Base-by-base conservation (phyloP, 2,329 filamentous ascomycete genomes). In the Alternaria ethzedia region DNA sequence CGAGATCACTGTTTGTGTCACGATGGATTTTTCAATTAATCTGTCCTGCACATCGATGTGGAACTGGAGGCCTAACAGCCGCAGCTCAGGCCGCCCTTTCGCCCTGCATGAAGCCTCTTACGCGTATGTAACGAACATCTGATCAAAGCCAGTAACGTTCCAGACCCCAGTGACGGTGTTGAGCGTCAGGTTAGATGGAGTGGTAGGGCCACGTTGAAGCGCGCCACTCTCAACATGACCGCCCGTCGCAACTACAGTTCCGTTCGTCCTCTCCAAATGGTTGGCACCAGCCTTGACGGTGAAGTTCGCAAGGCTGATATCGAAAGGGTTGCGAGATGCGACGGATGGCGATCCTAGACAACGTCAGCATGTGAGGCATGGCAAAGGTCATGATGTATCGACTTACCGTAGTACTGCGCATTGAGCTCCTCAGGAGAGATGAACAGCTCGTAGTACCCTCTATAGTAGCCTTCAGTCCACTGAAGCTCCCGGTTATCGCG, bases 381-480 rank as follows among this genome's bases (percentile, higher is more conserved):
- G 30, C 15, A 32, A 32, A 32, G 30, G 13, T 32, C 4, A 32
- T 32, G 13, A 32, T 32, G 30, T 32, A 8, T 32, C 13, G 13
- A 21, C 75, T 83, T 77, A 69, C 88, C 90, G 68, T 88, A 93
- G 78, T 86, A 93, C 12, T 83, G 82, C 0, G 90, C 90, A 17
- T 85, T 81, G 8, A 90, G 82, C 56, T 84, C 79, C 11, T 88
- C 82, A 11, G 86, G 83, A 0, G 65, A 65, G 51, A 91, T 81
- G 45, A 85, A 83, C 52, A 92, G 80, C 72, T 90, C 85, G 65
- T 88, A 91, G 78, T 93, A 93, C 1, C 90, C 91, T 17, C 90
- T 83, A 77, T 92, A 93, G 76, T 90, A 92, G 1, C 88, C 80
- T 65, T 92, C 90, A 65, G 88, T 86, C 90, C 90, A 93, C 71